These are phyloP conservation scores for Perkinsus marinus DNA, from an alignment of 169 alveolate species.

Conservation along the genomic window DNA sequence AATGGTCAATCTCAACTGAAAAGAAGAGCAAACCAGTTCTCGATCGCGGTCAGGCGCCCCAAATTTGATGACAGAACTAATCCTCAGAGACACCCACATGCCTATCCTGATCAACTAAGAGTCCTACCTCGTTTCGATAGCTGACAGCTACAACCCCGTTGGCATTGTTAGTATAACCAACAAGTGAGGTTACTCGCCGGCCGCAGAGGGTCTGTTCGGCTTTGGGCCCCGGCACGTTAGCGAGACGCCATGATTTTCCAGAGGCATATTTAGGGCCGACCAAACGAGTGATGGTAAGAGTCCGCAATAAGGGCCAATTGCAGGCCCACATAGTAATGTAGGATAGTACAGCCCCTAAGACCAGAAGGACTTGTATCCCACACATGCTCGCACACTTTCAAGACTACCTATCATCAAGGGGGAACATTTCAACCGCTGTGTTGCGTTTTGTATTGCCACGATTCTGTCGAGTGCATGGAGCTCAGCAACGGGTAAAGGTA, in stretches of 20 bases:
- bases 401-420: not conserved
- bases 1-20: not conserved
- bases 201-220: not conserved
- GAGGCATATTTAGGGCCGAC: not conserved
- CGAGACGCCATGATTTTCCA: not conserved
- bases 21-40: no score
- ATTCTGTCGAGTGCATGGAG: not conserved
- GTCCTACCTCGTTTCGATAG: not conserved
- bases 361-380: not conserved
- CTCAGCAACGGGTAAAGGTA: not conserved
- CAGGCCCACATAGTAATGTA: not conserved
- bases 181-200: not conserved
- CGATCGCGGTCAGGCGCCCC: no score
- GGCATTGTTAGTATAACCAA: not conserved
- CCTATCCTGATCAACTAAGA: no score
- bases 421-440: not conserved
- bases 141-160: not conserved
- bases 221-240: not conserved
- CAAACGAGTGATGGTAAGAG: not conserved
- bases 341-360: not conserved
- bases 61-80: no score
- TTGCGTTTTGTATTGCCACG: not conserved
- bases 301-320: not conserved
- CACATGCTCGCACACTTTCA: not conserved
- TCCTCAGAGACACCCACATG: no score